Conservation (phyloP, 2,329 filamentous ascomycete species). For the Rhexocercosporidium sp. region DNA sequence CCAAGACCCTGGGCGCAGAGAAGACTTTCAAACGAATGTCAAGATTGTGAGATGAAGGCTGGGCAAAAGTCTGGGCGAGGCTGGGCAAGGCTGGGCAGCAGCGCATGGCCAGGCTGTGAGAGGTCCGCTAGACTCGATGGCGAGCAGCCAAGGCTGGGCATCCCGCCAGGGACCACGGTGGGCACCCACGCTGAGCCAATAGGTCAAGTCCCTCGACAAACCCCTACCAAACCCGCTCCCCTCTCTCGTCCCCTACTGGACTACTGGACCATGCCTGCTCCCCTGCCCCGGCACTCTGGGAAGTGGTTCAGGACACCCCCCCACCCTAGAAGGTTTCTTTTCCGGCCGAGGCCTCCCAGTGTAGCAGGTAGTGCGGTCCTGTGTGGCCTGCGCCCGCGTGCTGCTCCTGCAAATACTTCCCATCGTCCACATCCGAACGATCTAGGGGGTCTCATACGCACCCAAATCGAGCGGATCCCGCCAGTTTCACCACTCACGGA, state of each 20-base stretch:
- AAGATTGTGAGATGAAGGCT: not conserved
- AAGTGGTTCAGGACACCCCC: not conserved
- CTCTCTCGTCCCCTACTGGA: not conserved
- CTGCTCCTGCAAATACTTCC: not conserved
- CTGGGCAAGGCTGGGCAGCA: not conserved
- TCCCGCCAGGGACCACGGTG: not conserved
- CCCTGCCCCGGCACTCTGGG: not conserved
- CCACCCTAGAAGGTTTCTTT: slow-evolving; percentile 3
- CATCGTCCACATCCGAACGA: not conserved
- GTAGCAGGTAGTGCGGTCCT: not conserved
- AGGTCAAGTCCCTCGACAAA: not conserved
- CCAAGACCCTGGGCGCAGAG: not conserved
- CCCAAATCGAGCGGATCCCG: not conserved
- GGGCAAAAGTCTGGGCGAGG: not conserved
- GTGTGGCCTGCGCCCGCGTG: not conserved
- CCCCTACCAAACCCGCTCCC: not conserved
- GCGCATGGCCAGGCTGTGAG: not conserved
- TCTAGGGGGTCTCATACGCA: not conserved
- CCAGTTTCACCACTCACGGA: not conserved
- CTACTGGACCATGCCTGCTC: too few relatives aligned
- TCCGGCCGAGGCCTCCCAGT: not conserved
- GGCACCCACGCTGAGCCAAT: not conserved
- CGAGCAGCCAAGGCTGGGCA: not conserved
- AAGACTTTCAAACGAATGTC: not conserved
- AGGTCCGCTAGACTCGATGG: not conserved